Evolutionary conservation across 1,284 basidiomycete genomes (phyloP).

Genomic region (Peniophora sp.): DNA sequence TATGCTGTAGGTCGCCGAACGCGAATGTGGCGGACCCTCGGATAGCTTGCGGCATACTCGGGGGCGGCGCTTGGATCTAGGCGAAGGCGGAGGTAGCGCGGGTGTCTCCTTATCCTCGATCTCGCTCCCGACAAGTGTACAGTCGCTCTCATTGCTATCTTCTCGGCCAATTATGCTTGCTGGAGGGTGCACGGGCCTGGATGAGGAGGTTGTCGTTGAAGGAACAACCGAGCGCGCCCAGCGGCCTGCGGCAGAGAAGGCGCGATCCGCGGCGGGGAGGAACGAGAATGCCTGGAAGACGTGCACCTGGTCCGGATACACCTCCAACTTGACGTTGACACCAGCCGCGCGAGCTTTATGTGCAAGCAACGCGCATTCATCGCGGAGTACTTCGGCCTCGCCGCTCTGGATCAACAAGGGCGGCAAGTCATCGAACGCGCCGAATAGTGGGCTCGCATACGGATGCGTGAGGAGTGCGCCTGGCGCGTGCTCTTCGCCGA

Average conservation of each 20-base stretch:
- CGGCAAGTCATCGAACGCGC: conserved; percentile 80
- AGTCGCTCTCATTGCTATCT: background rate
- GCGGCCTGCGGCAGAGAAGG: conserved; percentile 53
- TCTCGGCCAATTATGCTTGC: background rate
- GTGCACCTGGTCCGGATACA: conserved; percentile 91
- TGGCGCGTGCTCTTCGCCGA: conserved; percentile 66
- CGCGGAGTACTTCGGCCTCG: conserved; percentile 89
- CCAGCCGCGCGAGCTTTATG: conserved; percentile 90
- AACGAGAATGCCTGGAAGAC: conserved; percentile 90
- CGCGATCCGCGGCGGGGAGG: conserved; percentile 61
- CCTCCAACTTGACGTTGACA: conserved; percentile 84
- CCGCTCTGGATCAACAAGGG: conserved; percentile 92
- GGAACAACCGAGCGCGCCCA: background rate
- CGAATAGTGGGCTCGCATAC: conserved; percentile 95
- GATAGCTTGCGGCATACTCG: background rate
- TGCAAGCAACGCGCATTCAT: conserved; percentile 89
- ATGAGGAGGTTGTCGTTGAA: background rate
- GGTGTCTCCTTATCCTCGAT: background rate
- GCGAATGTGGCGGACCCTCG: background rate
- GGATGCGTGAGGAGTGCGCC: conserved; percentile 86
- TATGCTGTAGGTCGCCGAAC: background rate
- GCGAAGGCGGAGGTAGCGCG: background rate
- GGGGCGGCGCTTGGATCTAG: background rate
- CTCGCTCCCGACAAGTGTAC: background rate
- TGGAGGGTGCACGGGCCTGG: background rate